Evolutionary conservation across 169 alveolate genomes (phyloP), one percentile per base, ranked within the genome.

Genomic region (Eimeria sp.): DNA sequence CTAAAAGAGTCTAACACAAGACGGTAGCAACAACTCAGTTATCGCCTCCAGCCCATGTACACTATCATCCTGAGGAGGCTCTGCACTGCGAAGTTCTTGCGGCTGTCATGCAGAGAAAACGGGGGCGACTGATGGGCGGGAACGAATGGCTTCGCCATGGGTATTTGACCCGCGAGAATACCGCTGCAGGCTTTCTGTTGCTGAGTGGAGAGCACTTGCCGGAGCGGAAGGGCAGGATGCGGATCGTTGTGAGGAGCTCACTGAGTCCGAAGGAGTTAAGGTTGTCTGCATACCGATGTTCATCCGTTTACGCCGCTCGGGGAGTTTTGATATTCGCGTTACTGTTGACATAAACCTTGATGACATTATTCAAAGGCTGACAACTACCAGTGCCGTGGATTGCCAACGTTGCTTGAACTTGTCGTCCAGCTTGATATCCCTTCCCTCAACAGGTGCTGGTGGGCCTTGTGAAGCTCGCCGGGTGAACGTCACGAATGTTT

Each of bases 241-340:
- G 18, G 91, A n/a, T 56, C 23, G 54, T 56, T 54, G 68, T 58
- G 90, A 33, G n/a, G 25, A 33, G 25, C 62, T 58, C 25, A n/a
- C 46, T 56, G 37, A 20, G 72, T 37, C 76, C 43, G 94, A 66
- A 14, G 66, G 33, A 4, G 20, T 27, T 25, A 87, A 87, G 43
- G 33, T 87, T 62, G 30, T 87, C 33, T 87, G 94, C 46, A 43
- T 87, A 27, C 94, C 94, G 13, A 60, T 87, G 82, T 87, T 87
- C 52, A 62, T 87, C 76, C 94, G 94, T 43, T 16, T 87, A 83
- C 94, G 94, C 18, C 94, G 94, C 66, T 72, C 94, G 71, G 94
- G 94, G 52, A 11, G 46, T 27, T 87, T 87, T 14, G 94, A 87
- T 62, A 37, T 87, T 66, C 72, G 94, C 71, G 94, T 66, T 6